Conservation (phyloP, 495 filamentous ascomycete genomes). For the Platismatia glauca region DNA sequence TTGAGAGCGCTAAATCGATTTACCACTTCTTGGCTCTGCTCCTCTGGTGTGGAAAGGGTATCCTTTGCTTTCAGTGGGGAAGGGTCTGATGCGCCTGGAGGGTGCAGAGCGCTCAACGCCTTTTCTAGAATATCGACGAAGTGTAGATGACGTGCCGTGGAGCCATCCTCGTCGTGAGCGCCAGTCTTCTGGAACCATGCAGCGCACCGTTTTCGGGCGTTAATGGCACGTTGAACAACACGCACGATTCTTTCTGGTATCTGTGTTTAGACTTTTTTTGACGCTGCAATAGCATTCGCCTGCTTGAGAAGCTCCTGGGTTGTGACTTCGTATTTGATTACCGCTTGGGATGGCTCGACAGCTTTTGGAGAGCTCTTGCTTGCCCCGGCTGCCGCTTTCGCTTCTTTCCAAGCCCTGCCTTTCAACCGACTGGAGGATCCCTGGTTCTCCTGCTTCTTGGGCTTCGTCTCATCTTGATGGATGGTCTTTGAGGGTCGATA, state of each 20-base stretch:
- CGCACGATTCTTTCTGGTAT: slow-evolving; percentile 7
- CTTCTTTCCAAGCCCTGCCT: slow-evolving; percentile 11
- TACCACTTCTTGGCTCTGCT: background rate
- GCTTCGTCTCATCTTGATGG: background rate
- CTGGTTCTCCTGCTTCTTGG: background rate
- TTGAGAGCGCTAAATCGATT: background rate
- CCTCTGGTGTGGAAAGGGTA: background rate
- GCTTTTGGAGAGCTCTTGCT: background rate
- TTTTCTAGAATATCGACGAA: slow-evolving; percentile 9
- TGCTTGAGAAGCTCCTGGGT: slow-evolving; percentile 14
- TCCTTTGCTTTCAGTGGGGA: background rate
- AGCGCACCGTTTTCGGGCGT: slow-evolving; percentile 12
- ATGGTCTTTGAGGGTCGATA: slow-evolving; percentile 1
- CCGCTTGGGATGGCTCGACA: background rate
- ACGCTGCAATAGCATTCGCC: slow-evolving; percentile 10
- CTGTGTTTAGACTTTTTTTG: background rate
- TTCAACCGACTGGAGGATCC: slow-evolving; percentile 4
- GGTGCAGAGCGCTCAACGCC: slow-evolving; percentile 5
- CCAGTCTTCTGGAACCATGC: slow-evolving; percentile 18
- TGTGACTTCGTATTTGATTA: slow-evolving; percentile 7
- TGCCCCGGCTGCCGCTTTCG: background rate
- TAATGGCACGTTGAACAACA: slow-evolving; percentile 13
- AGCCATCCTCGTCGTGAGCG: background rate
- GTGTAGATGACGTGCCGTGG: slow-evolving; percentile 4
- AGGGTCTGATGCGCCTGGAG: background rate